Evolutionary conservation across 2,329 filamentous ascomycete species (phyloP).

Genomic region (Colletotrichum tanaceti): DNA sequence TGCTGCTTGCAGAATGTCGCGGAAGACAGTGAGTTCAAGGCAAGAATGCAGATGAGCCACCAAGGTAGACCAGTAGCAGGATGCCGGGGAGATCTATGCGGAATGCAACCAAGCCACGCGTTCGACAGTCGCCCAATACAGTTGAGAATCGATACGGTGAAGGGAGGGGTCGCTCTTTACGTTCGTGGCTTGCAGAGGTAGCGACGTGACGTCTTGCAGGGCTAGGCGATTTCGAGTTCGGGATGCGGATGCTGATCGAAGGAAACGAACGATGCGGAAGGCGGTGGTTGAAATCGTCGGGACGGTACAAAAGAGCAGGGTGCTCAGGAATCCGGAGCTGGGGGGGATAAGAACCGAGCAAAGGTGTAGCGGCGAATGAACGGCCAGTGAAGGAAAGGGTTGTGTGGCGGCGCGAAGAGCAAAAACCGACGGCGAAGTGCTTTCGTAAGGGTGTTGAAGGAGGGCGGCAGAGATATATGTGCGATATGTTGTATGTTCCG

Average conservation of each 20-base stretch:
- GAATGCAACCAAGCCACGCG: slow-evolving; percentile 39
- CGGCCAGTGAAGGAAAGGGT: background rate
- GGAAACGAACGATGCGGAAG: background rate
- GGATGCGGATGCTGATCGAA: slow-evolving; percentile 30
- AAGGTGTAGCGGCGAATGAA: slow-evolving; percentile 9
- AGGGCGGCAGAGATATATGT: background rate
- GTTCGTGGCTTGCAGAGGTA: slow-evolving; percentile 17
- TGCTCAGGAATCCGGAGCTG: background rate
- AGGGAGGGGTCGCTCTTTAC: background rate
- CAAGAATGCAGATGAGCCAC: slow-evolving; percentile 25
- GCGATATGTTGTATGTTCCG: background rate
- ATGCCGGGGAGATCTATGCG: slow-evolving; percentile 36
- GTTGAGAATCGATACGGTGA: slow-evolving; percentile 7
- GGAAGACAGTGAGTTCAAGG: slow-evolving; percentile 13
- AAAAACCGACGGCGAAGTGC: slow-evolving; percentile 4
- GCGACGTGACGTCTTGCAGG: slow-evolving; percentile 32
- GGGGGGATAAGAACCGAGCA: background rate
- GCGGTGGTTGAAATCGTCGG: slow-evolving; percentile 24
- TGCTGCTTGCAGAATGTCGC: slow-evolving; percentile 39
- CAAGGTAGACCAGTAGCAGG: slow-evolving; percentile 24
- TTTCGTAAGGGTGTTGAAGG: background rate
- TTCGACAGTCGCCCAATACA: slow-evolving; percentile 19
- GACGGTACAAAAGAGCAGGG: background rate
- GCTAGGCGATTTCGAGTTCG: background rate
- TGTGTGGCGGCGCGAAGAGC: background rate